Evolutionary conservation across 805 yeast species (phyloP).

Genomic region (Yamadazyma ubonensis): DNA sequence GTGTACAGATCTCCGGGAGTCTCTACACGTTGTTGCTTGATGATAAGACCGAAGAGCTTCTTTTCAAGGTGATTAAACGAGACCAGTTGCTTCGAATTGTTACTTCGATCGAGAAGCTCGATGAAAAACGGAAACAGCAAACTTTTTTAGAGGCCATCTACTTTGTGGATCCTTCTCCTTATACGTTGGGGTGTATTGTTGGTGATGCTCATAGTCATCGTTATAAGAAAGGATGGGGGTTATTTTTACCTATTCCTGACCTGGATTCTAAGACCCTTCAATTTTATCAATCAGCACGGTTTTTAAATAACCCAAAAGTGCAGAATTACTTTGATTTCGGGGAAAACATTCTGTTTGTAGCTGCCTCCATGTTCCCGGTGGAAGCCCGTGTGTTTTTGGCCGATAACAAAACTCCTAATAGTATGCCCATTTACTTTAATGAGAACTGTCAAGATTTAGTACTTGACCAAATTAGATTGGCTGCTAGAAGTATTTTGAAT

Average conservation of each 20-base stretch:
- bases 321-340: slow-evolving; percentile 32
- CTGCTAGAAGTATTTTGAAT: slow-evolving; percentile 66
- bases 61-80: slow-evolving; percentile 48
- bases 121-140: slow-evolving; percentile 58
- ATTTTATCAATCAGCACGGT: slow-evolving; percentile 21
- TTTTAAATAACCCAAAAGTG: slow-evolving; percentile 31
- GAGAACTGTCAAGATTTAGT: slow-evolving; percentile 61
- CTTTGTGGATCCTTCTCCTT: slow-evolving; percentile 66
- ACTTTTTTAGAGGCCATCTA: slow-evolving; percentile 76
- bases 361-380: slow-evolving; percentile 52
- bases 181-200: slow-evolving; percentile 69
- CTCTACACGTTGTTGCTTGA: slow-evolving; percentile 53
- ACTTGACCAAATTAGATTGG: slow-evolving; percentile 51
- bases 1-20: slow-evolving; percentile 28
- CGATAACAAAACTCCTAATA: slow-evolving; percentile 47
- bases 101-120: slow-evolving; percentile 64
- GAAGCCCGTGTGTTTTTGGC: slow-evolving; percentile 74
- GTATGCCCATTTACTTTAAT: slow-evolving; percentile 74
- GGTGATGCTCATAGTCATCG: slow-evolving; percentile 74
- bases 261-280: slow-evolving; percentile 16
- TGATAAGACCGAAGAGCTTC: slow-evolving; percentile 47
- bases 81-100: slow-evolving; percentile 53
- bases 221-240: slow-evolving; percentile 70
- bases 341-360: slow-evolving; percentile 25
- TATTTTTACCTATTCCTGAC: slow-evolving; percentile 57